Evolutionary conservation across 768 basidiomycete species (phyloP).

Genomic region (Dictyophora rubrovolvata): DNA sequence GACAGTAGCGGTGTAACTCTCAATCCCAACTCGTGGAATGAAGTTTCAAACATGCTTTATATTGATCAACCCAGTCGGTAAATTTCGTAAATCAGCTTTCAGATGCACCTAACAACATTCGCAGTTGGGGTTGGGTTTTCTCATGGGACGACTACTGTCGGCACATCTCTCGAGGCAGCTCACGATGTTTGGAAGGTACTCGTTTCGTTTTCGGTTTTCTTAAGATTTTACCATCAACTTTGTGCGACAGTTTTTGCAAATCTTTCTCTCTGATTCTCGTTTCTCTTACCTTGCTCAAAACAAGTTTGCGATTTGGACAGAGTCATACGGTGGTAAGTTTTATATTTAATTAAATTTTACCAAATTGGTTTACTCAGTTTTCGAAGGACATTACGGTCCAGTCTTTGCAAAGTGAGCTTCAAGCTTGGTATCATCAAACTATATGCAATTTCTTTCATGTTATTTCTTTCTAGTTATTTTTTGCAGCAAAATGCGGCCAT

Average conservation of each 20-base stretch:
- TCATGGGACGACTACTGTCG: conserved; percentile 38
- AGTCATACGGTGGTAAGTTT: conserved; percentile 30
- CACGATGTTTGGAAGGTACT: conserved; percentile 45
- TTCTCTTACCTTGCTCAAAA: conserved; percentile 37
- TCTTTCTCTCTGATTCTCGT: conserved; percentile 45
- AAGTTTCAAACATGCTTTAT: conserved; percentile 46
- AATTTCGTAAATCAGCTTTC: neutral
- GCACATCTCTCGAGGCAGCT: conserved; percentile 45
- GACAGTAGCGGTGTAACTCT: conserved; percentile 37
- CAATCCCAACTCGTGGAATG: conserved; percentile 53
- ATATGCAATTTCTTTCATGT: neutral
- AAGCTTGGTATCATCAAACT: neutral
- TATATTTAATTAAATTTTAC: neutral
- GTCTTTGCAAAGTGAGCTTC: conserved; percentile 20
- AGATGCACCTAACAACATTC: neutral
- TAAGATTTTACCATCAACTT: neutral
- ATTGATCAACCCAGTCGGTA: conserved; percentile 44
- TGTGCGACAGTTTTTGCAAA: conserved; percentile 31
- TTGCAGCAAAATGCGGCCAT: conserved; percentile 51
- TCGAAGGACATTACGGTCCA: conserved; percentile 31
- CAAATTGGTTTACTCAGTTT: conserved; percentile 10
- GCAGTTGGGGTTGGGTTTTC: conserved; percentile 50
- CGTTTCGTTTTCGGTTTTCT: neutral
- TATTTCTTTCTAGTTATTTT: conserved; percentile 29
- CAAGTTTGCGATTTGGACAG: conserved; percentile 53